A percentile compares a stretch with the other conserved stretches of the same genome.
phyloP scores from a whole-genome alignment of 2,329 filamentous ascomycete genomes.

The Colletotrichum godetiae region DNA sequence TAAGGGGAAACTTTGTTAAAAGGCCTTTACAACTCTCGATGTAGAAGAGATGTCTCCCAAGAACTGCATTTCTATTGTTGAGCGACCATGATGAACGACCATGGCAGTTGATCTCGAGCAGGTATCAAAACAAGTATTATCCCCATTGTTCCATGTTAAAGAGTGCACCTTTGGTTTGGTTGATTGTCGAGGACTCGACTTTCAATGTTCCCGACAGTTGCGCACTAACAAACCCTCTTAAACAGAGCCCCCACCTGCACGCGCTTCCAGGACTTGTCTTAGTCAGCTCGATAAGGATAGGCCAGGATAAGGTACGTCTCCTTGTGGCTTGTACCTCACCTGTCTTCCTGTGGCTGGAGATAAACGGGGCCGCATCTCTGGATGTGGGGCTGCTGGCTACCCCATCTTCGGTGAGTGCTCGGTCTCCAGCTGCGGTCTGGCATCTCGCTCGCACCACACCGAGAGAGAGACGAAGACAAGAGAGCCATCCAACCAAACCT shows the following conservation, averaged over 20 bases:
- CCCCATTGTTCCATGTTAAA: background rate
- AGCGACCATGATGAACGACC: background rate
- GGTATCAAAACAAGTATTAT: background rate
- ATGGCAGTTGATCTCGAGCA: background rate
- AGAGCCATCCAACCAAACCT: background rate
- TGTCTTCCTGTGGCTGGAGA: background rate
- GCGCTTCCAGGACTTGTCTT: background rate
- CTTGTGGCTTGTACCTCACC: slow-evolving; percentile 3
- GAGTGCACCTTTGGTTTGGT: background rate
- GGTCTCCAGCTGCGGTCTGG: background rate
- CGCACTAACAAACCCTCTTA: slow-evolving; percentile 16
- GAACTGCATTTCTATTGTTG: background rate
- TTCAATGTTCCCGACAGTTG: background rate
- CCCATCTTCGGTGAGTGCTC: background rate
- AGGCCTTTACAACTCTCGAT: background rate
- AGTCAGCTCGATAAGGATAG: no score
- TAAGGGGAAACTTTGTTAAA: background rate
- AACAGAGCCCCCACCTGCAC: background rate
- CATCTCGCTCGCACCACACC: background rate
- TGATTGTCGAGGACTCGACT: background rate
- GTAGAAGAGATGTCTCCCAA: background rate
- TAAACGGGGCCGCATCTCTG: background rate
- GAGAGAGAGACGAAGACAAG: background rate
- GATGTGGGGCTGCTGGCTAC: background rate
- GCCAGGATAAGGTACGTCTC: background rate